Conservation (phyloP, 352 stramenopile species). For the Pythium periplocum region DNA sequence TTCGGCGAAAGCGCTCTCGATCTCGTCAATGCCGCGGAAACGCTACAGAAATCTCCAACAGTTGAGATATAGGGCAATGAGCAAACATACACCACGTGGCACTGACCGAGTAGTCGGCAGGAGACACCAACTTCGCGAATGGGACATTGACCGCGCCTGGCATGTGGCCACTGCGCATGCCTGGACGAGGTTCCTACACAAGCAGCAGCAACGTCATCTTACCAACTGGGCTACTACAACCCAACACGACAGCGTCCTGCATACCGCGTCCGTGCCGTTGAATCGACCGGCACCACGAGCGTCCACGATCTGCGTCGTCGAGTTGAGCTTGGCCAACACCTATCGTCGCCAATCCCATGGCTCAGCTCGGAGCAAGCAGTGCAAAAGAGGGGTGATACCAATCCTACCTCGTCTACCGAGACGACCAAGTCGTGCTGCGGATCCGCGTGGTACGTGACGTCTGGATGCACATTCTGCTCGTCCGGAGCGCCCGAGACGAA, state of each 20-base stretch:
- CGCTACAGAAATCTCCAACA: constrained; percentile 19
- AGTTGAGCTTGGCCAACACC: constrained; percentile 52
- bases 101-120: constrained; percentile 78
- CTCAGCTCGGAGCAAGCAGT: no score
- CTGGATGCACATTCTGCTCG: constrained; percentile 15
- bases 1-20: constrained; percentile 73
- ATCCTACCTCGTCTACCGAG: constrained; percentile 43
- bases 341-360: constrained; percentile 1
- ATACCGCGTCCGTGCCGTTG: constrained; percentile 71
- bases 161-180: constrained; percentile 91
- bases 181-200: constrained; percentile 83
- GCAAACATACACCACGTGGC: no score
- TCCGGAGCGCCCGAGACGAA: constrained; percentile 28
- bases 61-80: no score
- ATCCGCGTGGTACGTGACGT: constrained; percentile 36
- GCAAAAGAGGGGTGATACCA: no score
- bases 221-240: no score
- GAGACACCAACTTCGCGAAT: constrained; percentile 82
- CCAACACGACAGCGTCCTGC: constrained; percentile 1
- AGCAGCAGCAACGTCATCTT: no score
- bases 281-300: constrained; percentile 87
- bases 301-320: constrained; percentile 86
- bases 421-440: constrained; percentile 45
- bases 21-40: constrained; percentile 73
- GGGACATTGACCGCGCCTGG: constrained; percentile 88